These are phyloP conservation scores for Calonectria crousiana DNA, from an alignment of 2,329 filamentous ascomycete species.

Conservation along the genomic window DNA sequence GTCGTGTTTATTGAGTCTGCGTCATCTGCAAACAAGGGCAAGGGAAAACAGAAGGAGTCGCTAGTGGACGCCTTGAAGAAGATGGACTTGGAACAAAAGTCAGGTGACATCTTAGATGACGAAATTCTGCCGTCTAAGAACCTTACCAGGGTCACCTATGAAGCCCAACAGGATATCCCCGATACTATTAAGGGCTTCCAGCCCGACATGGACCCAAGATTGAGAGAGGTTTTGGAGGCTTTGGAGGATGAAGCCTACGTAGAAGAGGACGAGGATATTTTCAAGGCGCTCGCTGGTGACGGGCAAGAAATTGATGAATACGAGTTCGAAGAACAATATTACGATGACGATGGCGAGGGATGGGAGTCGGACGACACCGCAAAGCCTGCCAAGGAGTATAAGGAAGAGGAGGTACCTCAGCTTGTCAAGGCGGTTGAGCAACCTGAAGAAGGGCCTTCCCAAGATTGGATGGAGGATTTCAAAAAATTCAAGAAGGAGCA, in stretches of 20 bases:
- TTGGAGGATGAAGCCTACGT: conserved; percentile 97
- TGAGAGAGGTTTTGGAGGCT: conserved; percentile 92
- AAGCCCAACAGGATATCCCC: conserved; percentile 92
- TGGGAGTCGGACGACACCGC: conserved; percentile 97
- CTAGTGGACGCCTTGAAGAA: conserved; percentile 86
- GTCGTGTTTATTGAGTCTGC: conserved; percentile 87
- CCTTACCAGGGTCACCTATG: conserved; percentile 81
- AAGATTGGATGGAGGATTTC: conserved; percentile 93
- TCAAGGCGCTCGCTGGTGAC: conserved; percentile 77
- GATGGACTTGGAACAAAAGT: conserved; percentile 66
- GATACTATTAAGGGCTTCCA: conserved; percentile 94
- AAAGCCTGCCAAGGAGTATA: conserved; percentile 75
- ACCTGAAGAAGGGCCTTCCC: conserved; percentile 73
- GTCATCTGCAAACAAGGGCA: conserved; percentile 72
- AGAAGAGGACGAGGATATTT: conserved; percentile 88
- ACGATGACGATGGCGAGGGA: conserved; percentile 77
- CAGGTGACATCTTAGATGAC: conserved; percentile 74
- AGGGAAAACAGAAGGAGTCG: conserved; percentile 80
- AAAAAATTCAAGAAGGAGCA: conserved; percentile 92
- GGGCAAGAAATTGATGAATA: conserved; percentile 80
- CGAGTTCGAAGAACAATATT: conserved; percentile 80
- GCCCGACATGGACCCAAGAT: conserved; percentile 95
- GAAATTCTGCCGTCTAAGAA: conserved; percentile 85
- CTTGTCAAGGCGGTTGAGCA: conserved; percentile 61
- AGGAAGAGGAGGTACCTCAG: conserved; percentile 60